A percentile compares a stretch with the other conserved stretches of the same genome.
phyloP scores from a whole-genome alignment of 2,329 filamentous ascomycete species.

The Alternaria incomplexa region DNA sequence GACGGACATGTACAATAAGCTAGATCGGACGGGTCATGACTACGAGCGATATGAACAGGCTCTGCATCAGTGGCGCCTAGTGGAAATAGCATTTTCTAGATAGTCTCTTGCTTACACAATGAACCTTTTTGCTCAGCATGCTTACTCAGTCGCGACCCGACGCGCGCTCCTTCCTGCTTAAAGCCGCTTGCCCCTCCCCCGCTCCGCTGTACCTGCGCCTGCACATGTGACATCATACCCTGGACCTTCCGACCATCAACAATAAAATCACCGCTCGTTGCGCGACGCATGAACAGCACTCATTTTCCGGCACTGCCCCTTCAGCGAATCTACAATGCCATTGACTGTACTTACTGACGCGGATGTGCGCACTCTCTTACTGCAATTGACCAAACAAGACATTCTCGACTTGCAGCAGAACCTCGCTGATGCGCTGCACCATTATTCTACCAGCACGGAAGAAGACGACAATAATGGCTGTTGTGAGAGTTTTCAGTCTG shows the following conservation, averaged over 20 bases:
- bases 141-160: slow-evolving; percentile 14
- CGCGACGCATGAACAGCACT: background rate
- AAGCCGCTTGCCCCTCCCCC: slow-evolving; percentile 28
- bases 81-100: slow-evolving; percentile 2
- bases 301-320: rapidly evolving
- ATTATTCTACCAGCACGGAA: slow-evolving; percentile 69
- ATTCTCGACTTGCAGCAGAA: slow-evolving; percentile 63
- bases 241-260: background rate
- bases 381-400: slow-evolving; percentile 63
- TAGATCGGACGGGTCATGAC: background rate
- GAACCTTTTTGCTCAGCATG: background rate
- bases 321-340: slow-evolving; percentile 54
- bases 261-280: background rate
- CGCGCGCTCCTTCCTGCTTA: background rate
- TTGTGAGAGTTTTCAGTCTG: slow-evolving; percentile 66
- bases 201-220: slow-evolving; percentile 11
- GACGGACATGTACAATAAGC: slow-evolving; percentile 12
- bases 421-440: slow-evolving; percentile 66
- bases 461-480: slow-evolving; percentile 61
- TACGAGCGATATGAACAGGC: slow-evolving; percentile 1
- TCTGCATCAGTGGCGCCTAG: slow-evolving; percentile 8
- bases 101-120: slow-evolving; percentile 5
- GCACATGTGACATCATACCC: slow-evolving; percentile 4
- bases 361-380: slow-evolving; percentile 62
- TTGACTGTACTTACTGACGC: slow-evolving; percentile 65